Conservation (phyloP, 257 asterid species). For the Nicotiana otophora region DNA sequence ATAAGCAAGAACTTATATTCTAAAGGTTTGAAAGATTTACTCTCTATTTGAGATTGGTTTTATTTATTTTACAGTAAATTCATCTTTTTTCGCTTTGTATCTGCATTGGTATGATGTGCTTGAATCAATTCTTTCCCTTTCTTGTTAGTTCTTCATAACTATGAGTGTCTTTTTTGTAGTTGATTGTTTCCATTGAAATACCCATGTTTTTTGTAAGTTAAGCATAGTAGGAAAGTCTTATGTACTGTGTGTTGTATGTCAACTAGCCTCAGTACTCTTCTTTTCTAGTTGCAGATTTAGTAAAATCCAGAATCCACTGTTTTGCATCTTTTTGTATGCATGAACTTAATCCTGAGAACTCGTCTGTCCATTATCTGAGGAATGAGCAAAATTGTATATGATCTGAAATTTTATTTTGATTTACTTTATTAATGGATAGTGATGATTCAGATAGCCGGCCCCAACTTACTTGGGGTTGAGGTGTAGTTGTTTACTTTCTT, state of each 20-base stretch:
- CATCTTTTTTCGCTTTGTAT: neutral
- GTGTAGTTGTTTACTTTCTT: neutral
- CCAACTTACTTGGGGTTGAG: neutral
- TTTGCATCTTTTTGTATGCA: neutral
- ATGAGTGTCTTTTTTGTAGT: neutral
- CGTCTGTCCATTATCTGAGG: neutral
- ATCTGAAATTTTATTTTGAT: neutral
- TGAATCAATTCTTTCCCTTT: neutral
- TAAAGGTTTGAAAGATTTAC: neutral
- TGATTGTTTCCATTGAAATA: neutral
- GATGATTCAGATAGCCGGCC: neutral
- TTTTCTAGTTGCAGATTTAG: neutral
- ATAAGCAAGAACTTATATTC: neutral
- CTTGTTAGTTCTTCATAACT: neutral
- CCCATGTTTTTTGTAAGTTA: neutral
- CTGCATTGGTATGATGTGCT: conserved; percentile 6
- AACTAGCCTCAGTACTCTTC: neutral
- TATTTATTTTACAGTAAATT: neutral
- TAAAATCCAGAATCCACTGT: neutral
- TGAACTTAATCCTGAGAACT: neutral
- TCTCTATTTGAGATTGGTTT: neutral
- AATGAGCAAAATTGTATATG: neutral
- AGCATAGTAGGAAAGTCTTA: neutral
- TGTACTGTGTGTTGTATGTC: neutral
- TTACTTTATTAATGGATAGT: neutral